Evolutionary conservation across 768 basidiomycete species (phyloP).

Genomic region (Collybia sp.): DNA sequence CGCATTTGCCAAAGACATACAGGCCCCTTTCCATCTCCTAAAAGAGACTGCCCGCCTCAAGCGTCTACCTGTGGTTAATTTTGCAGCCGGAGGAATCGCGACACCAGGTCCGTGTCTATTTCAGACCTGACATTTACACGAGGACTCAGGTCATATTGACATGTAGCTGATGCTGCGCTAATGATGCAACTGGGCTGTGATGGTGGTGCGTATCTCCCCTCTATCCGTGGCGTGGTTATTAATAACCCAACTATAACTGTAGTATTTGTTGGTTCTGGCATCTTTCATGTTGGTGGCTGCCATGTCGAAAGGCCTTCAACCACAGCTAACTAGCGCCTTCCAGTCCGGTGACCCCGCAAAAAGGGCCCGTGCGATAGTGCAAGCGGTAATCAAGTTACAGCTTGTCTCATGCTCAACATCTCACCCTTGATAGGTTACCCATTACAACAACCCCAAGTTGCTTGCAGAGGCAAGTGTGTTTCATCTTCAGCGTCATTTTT

Average conservation of each 20-base stretch:
- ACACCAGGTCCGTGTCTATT: conserved; percentile 63
- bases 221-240: conserved; percentile 3
- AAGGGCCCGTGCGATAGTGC: conserved; percentile 92
- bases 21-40: conserved; percentile 91
- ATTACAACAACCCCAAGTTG: conserved; percentile 91
- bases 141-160: conserved; percentile 1
- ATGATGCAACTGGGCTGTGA: conserved; percentile 99
- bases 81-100: conserved; percentile 92
- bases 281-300: conserved; percentile 74
- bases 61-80: conserved; percentile 92
- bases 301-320: conserved; percentile 1
- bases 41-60: conserved; percentile 95
- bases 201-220: conserved; percentile 55
- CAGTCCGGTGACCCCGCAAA: conserved; percentile 92
- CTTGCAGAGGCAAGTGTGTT: conserved; percentile 68
- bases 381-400: conserved; percentile 56
- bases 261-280: conserved; percentile 98
- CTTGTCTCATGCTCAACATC: conserved; percentile 5
- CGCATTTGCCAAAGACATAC: conserved; percentile 85
- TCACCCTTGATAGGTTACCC: conserved; percentile 60
- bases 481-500: conserved; percentile 1
- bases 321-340: not conserved
- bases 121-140: not conserved
- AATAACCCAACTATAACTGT: conserved; percentile 9
- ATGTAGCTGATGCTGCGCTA: conserved; percentile 84